These are phyloP conservation scores for Neoboletus magnificus DNA, from an alignment of 768 basidiomycete species.

Conservation along the genomic window DNA sequence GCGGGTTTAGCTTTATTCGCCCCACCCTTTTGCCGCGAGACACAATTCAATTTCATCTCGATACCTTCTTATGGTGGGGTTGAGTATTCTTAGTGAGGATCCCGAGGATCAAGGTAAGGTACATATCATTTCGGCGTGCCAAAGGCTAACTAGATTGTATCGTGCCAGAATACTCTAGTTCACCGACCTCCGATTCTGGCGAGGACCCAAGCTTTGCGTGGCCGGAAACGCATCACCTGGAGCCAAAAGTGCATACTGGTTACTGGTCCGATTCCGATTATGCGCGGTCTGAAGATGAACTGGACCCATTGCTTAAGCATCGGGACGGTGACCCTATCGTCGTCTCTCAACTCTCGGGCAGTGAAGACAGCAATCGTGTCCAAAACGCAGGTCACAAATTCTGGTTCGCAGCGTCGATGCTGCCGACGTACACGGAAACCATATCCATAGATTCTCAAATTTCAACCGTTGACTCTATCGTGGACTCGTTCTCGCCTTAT, in stretches of 20 bases:
- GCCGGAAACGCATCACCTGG: constrained; percentile 5
- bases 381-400: constrained; percentile 3
- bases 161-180: constrained; percentile 5
- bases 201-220: constrained; percentile 10
- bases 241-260: constrained; percentile 15
- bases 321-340: constrained; percentile 8
- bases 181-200: constrained; percentile 9
- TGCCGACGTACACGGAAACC: constrained; percentile 45
- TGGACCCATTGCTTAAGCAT: constrained; percentile 12
- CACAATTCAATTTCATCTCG: constrained; percentile 42
- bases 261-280: constrained; percentile 25
- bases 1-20: constrained; percentile 8
- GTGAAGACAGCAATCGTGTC: constrained; percentile 1
- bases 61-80: constrained; percentile 33
- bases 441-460: constrained; percentile 28
- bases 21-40: constrained; percentile 15
- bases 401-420: constrained; percentile 38
- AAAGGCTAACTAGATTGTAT: background rate
- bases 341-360: constrained; percentile 20
- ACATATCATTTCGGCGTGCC: background rate
- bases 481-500: constrained; percentile 57
- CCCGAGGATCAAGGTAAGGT: constrained; percentile 13
- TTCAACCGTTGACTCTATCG: constrained; percentile 34
- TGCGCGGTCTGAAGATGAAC: constrained; percentile 18
- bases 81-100: constrained; percentile 5